phyloP scores from a whole-genome alignment of 2,329 filamentous ascomycete genomes.

The Xylaria sp. region DNA sequence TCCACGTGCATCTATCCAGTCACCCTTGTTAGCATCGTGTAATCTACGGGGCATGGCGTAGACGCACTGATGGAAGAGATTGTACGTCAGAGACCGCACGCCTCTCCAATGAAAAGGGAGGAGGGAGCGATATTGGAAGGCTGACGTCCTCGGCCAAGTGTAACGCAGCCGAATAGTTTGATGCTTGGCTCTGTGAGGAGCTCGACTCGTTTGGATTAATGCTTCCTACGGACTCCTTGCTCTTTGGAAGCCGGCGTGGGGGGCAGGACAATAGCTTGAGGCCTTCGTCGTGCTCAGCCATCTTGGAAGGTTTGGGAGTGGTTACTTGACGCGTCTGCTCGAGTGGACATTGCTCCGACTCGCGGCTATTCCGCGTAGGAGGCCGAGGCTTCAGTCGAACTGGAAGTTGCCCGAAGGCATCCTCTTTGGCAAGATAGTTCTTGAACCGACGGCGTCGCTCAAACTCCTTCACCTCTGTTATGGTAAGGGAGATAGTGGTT shows the following conservation, averaged over 20 bases:
- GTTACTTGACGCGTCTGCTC: slow-evolving; percentile 29
- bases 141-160: slow-evolving; percentile 32
- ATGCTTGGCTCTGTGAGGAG: slow-evolving; percentile 40
- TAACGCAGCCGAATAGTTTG: slow-evolving; percentile 36
- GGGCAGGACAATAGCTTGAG: slow-evolving; percentile 34
- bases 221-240: slow-evolving; percentile 33
- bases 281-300: slow-evolving; percentile 32
- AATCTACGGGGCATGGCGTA: not conserved
- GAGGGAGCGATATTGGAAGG: slow-evolving; percentile 44
- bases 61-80: slow-evolving; percentile 47
- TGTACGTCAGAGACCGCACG: slow-evolving; percentile 46
- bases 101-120: slow-evolving; percentile 47
- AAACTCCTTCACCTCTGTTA: slow-evolving; percentile 56
- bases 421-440: slow-evolving; percentile 49
- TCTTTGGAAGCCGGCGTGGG: slow-evolving; percentile 38
- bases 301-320: slow-evolving; percentile 28
- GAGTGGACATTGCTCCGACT: slow-evolving; percentile 23
- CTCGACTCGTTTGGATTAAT: slow-evolving; percentile 33
- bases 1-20: slow-evolving; percentile 31
- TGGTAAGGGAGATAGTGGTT: slow-evolving; percentile 55
- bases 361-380: slow-evolving; percentile 29
- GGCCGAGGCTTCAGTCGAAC: slow-evolving; percentile 33
- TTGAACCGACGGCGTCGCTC: slow-evolving; percentile 51
- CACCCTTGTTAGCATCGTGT: slow-evolving; percentile 24
- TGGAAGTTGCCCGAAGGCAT: slow-evolving; percentile 39